Conservation (phyloP, 192 early-diverging fungal genomes). For the Gonapodya sp. region DNA sequence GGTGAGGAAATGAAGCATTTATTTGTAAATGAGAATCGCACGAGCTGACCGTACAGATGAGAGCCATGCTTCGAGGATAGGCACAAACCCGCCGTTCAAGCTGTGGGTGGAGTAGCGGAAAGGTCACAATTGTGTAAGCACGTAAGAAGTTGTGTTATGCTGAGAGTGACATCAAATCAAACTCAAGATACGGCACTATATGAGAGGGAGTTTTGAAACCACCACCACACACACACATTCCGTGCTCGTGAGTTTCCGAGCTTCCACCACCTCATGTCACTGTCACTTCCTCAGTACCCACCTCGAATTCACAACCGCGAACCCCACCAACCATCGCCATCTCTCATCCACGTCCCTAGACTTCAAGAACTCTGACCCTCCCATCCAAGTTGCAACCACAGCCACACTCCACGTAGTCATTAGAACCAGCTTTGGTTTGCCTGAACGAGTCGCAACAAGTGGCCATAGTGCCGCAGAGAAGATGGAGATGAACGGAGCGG, state of each 20-base stretch:
- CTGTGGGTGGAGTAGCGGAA: too few species aligned
- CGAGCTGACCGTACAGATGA: background rate
- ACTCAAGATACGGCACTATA: too few species aligned
- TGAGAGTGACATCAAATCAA: too few species aligned
- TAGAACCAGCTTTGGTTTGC: background rate
- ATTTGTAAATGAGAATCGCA: too few species aligned
- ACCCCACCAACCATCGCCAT: background rate
- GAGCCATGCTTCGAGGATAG: slow-evolving; percentile 1
- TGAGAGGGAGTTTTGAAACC: too few species aligned
- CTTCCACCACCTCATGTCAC: background rate
- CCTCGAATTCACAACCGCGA: background rate
- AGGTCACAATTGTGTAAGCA: too few species aligned
- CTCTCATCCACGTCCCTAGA: background rate
- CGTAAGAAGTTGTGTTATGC: too few species aligned
- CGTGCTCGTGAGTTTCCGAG: background rate
- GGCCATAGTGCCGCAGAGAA: background rate
- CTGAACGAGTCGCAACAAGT: background rate
- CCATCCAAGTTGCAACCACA: background rate
- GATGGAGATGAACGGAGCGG: background rate
- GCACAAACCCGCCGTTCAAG: background rate
- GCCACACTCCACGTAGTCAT: background rate
- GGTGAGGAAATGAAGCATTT: background rate
- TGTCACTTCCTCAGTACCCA: background rate
- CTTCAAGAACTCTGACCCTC: background rate
- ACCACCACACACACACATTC: too few species aligned